Conservation (phyloP, 148 eudicot species). For the Persicaria tinctoria region DNA sequence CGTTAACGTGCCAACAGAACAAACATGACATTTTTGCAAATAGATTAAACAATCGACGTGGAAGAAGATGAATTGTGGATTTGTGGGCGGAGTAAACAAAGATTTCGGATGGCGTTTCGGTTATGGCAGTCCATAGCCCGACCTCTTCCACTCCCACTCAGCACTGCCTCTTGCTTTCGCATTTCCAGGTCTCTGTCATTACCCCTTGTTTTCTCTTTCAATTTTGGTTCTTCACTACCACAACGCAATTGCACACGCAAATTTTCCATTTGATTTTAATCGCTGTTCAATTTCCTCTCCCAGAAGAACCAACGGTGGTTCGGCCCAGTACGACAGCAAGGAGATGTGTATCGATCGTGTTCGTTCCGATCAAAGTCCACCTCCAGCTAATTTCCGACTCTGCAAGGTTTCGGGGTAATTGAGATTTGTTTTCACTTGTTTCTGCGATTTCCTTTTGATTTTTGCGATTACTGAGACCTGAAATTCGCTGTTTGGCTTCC, state of each 20-base stretch:
- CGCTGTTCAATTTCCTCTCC: neutral
- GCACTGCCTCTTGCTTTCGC: neutral
- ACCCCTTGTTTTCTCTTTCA: neutral
- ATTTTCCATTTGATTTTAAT: neutral
- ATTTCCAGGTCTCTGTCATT: constrained; percentile 1
- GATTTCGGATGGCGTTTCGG: neutral
- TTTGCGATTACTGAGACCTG: neutral
- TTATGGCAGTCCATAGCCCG: neutral
- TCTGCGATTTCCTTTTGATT: neutral
- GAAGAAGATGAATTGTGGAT: neutral
- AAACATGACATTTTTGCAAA: too few relatives aligned
- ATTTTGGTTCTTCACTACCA: neutral
- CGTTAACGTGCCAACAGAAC: too few relatives aligned
- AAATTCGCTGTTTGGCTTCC: neutral
- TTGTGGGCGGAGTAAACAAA: neutral
- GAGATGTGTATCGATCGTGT: constrained; percentile 4
- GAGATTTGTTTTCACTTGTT: neutral
- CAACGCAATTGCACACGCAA: neutral
- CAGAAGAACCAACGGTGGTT: neutral
- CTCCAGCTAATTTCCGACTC: constrained; percentile 35
- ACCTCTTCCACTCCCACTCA: neutral
- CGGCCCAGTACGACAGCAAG: neutral
- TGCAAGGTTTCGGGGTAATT: constrained; percentile 62
- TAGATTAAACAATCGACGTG: too few relatives aligned
- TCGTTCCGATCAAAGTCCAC: neutral